Evolutionary conservation across 129 eudicot species (phyloP), one percentile per base, ranked within the genome.

Genomic region (Centaurea solstitialis): DNA sequence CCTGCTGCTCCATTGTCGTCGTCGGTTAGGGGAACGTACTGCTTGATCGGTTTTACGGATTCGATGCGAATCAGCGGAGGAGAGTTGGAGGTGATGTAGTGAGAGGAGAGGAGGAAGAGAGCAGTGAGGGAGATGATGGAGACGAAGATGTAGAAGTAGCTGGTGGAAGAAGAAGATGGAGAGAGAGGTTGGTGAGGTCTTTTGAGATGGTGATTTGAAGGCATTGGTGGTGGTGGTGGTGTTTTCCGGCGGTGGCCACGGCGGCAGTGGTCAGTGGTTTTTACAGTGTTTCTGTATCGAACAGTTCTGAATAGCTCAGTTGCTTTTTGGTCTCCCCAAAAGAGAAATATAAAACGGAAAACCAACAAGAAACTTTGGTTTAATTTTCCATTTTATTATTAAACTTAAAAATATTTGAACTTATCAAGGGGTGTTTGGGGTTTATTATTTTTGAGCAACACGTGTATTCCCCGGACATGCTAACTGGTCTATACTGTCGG

Each of bases 101-200:
- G 91, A 43, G 92, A 85, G 82, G 89, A 84, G 23, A 39, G 68
- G 85, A 91, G 78, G 67, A 85, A 85, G 75, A 93, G 84, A 65
- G 88, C 79, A 43, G 86, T 57, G 85, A 87, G 59, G 81, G 79
- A 68, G 86, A 93, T 75, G 61, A 91, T 86, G 10, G 91, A 85
- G 83, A 87, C 61, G 71, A 93, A 70, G 50, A 88, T 83, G 57
- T 77, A 72, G 76, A 87, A 81, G 65, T 93, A 84, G 70, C 85
- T 28, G 47, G 74, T 70, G 76, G 86, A 80, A 12, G 88, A 65
- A 3, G 84, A 84, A 3, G 86, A 33, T 1, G 37, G 30, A 59
- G 78, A 3, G 84, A 21, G 40, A 37, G 70, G 77, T 47, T 72
- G 72, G 7, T n/a, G 37, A 50, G 80, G 40, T 81, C 84, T 86